Evolutionary conservation across 257 asterid species (phyloP), one percentile per base, ranked within the genome.

Genomic region (Gardenia jasminoides): DNA sequence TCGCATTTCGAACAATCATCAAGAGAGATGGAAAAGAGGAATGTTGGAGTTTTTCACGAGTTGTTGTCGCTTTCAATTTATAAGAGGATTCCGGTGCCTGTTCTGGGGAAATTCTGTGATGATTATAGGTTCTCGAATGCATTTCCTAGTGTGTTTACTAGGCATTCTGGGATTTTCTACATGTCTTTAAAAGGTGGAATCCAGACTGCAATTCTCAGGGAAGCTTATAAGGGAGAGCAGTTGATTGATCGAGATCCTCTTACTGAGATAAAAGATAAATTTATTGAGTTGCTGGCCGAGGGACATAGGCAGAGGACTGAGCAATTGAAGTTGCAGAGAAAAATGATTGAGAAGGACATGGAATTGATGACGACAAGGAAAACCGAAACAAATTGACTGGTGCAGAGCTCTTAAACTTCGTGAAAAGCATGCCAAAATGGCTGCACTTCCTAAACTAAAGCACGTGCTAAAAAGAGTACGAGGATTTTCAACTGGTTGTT

Each of bases 121-220:
- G 99, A 96, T 72, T 96, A 90, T 72, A 85, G 88, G 82, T 93
- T 88, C 74, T 90, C 97, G 9, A 93, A 93, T 68, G 93, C 93
- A 1, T 96, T 96, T 82, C 26, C 96, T 0, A 96, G 87, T 75
- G 88, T 89, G 54, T 96, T 93, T 76, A 91, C 97, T 0, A 88
- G 99, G 88, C 98, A 93, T 89, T 87, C 92, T 0, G 97, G 99
- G 86, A 61, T 96, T 33, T 96, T 96, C 78, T 96, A 96, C 72
- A 79, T 91, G 90, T 96, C 99, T 0, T 76, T 90, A 67, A 93
- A 93, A 88, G 93, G 98, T 33, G 97, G 97, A 78, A 91, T 93
- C 84, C 86, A 81, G 78, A 93, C 99, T n/a, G 95, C 96, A 0
- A 79, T 96, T 88, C 88, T 96, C 71, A 92, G 98, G 86, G 99